phyloP scores from a whole-genome alignment of 257 asterid genomes.

The Haberlea rhodopensis region DNA sequence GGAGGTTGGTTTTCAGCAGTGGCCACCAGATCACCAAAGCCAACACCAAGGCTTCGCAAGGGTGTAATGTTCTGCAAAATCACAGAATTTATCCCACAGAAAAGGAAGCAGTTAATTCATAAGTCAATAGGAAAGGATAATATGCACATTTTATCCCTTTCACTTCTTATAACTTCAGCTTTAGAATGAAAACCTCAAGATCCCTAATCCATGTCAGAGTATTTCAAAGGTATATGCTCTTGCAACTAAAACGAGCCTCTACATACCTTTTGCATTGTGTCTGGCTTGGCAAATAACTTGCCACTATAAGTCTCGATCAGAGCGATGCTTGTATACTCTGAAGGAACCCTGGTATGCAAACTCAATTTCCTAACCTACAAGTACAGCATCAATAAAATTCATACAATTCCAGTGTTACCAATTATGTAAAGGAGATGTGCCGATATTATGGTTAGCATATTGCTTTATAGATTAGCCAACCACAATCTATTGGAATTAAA shows the following conservation, averaged over 20 bases:
- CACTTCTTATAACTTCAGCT: neutral
- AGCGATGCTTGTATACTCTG: conserved; percentile 66
- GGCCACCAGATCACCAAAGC: conserved; percentile 67
- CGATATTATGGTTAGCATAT: neutral
- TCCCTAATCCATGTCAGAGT: neutral
- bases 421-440: neutral
- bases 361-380: conserved; percentile 63
- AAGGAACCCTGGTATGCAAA: conserved; percentile 62
- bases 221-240: neutral
- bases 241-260: neutral
- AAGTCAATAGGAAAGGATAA: neutral
- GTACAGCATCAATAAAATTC: conserved; percentile 16
- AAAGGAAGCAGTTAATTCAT: too few relatives aligned
- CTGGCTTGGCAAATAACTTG: conserved; percentile 38
- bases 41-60: conserved; percentile 51
- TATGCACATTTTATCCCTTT: neutral
- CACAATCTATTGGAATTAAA: too few relatives aligned
- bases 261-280: conserved; percentile 44
- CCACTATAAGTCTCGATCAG: conserved; percentile 43
- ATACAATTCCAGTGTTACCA: neutral
- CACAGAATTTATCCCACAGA: neutral
- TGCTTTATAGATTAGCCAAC: too few relatives aligned
- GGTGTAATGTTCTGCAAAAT: conserved; percentile 30
- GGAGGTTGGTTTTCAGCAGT: conserved; percentile 57
- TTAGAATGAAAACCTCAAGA: neutral